Conservation (phyloP, 306 rosid genomes). For the Begonia masoniana region DNA sequence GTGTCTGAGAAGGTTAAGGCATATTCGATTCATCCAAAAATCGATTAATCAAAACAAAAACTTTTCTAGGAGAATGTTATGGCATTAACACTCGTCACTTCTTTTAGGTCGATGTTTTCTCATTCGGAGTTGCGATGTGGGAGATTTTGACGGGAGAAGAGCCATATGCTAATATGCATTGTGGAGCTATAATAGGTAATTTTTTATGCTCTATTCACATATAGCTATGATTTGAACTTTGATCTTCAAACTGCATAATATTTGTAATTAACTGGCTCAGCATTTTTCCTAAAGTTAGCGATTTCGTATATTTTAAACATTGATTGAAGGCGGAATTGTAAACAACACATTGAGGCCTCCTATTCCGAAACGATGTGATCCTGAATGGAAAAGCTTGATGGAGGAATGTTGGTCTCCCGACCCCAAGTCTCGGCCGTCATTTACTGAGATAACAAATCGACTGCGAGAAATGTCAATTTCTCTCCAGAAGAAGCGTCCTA, state of each 20-base stretch:
- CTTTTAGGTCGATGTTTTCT: slow-evolving; percentile 74
- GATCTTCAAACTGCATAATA: no score
- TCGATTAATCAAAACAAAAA: no score
- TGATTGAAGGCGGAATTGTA: slow-evolving; percentile 69
- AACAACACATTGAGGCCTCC: slow-evolving; percentile 76
- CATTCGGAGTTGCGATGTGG: slow-evolving; percentile 91
- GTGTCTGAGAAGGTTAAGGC: slow-evolving; percentile 83
- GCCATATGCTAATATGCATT: slow-evolving; percentile 90
- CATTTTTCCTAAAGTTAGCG: slow-evolving; percentile 2
- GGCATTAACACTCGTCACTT: not conserved
- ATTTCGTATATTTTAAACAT: slow-evolving; percentile 8
- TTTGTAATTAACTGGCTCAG: not conserved
- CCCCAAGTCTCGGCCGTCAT: slow-evolving; percentile 63
- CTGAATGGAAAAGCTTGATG: slow-evolving; percentile 74
- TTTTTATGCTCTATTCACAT: no score
- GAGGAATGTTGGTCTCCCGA: slow-evolving; percentile 88
- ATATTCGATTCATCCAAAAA: not conserved
- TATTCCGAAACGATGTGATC: slow-evolving; percentile 76
- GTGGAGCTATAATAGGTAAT: slow-evolving; percentile 89
- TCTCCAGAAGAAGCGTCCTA: slow-evolving; percentile 39
- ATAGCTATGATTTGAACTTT: no score
- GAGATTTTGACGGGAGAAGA: slow-evolving; percentile 93
- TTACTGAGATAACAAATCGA: slow-evolving; percentile 57
- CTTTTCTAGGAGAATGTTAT: not conserved
- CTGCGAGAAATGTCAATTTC: slow-evolving; percentile 57